Base-by-base conservation (phyloP, 441 rosid species). In the Erodium trifolium region DNA sequence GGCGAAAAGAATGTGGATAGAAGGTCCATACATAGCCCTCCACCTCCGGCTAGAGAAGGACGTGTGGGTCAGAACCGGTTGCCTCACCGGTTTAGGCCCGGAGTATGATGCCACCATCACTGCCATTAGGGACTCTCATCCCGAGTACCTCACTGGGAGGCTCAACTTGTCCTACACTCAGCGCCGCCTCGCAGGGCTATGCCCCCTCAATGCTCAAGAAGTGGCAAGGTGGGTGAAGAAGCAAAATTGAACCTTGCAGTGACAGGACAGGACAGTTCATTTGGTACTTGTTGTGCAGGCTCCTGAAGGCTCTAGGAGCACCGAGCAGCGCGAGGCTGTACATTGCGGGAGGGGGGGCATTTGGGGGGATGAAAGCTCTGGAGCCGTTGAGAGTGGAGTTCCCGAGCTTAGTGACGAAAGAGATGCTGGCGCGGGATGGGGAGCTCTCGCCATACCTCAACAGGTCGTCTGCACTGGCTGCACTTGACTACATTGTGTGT, bases 11-110 rank as follows among this genome's bases (percentile, higher is more conserved):
- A 88, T 89, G 90, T 85, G 96, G 92, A 82, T 85, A 1, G 94
- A 89, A 76, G 96, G 97, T 67, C 96, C 96, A 6, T 88, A 85
- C 37, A 68, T 92, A 35, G 96, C 92, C 63, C 82, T 92, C 19
- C 94, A 91, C 78, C 82, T 87, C 70, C 82, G 92, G 75, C 82
- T 89, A 39, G 94, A 92, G 85, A 86, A 83, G 79, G 97, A 92
- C 74, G 94, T 92, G 5, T 92, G 96, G 97, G 88, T 85, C 2
- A 78, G 94, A 82, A 88, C 89, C n/a, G 92, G 96, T 57, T 91
- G 97, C 60, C 88, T 82, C 49, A 83, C 96, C 3, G 92, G 93
- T 51, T 79, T 89, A 83, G 89, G 92, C 68, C 72, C 77, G 1
- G 77, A 84, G 67, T 83, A 80, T 31, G 96, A 91, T 67, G 60